Percentiles rank a stretch among this genome's conserved stretches.
These are phyloP conservation scores for Botrytis galanthina DNA, from an alignment of 2,329 filamentous ascomycete species.

Conservation along the genomic window DNA sequence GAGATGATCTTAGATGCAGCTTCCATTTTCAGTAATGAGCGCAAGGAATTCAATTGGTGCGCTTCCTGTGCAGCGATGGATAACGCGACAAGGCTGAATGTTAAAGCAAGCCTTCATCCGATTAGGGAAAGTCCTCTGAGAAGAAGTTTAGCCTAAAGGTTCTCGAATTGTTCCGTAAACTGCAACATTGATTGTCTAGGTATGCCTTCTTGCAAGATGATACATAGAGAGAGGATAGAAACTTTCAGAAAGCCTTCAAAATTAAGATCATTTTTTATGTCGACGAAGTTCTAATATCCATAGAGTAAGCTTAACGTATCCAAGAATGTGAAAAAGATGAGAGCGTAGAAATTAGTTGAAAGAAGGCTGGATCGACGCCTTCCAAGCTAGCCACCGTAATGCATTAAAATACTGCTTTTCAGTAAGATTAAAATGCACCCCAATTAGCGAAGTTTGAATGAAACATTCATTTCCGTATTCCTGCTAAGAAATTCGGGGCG, in stretches of 20 bases:
- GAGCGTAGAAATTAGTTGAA: not conserved
- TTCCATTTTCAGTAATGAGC: not conserved
- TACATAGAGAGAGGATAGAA: not conserved
- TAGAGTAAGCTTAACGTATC: not conserved
- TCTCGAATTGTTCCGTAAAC: not conserved
- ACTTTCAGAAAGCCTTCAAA: not conserved
- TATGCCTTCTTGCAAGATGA: not conserved
- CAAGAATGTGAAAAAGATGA: not conserved
- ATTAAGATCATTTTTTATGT: not conserved
- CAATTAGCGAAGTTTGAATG: too few species aligned
- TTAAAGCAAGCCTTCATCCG: not conserved
- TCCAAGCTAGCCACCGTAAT: not conserved
- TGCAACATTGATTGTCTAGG: not conserved
- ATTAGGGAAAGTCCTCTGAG: not conserved
- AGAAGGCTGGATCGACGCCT: not conserved
- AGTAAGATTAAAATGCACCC: not conserved
- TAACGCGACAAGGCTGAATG: constrained; percentile 2
- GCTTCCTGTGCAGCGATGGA: not conserved
- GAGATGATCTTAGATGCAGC: not conserved
- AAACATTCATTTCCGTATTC: not conserved
- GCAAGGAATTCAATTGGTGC: not conserved
- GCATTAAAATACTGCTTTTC: not conserved
- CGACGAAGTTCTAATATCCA: not conserved
- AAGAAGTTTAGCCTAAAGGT: not conserved
- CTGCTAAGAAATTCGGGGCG: too few species aligned